Conservation (phyloP, 352 stramenopile species). For the Phytophthora boehmeriae region DNA sequence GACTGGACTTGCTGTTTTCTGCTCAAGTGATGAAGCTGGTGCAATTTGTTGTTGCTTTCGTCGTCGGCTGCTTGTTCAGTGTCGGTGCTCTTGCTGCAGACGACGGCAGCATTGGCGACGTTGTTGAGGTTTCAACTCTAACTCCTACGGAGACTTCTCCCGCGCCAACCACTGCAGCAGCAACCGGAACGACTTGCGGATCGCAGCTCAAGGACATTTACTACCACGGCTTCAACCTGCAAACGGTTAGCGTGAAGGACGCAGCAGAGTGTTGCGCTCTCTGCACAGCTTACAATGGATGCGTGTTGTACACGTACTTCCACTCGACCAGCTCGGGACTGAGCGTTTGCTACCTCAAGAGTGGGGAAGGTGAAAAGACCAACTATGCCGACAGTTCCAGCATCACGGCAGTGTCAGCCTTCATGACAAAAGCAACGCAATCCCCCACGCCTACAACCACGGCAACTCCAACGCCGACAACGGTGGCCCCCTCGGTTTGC, state of each 20-base stretch:
- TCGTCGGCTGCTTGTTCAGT: slow-evolving; percentile 8
- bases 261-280: slow-evolving; percentile 39
- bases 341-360: slow-evolving; percentile 44
- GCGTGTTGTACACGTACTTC: slow-evolving; percentile 54
- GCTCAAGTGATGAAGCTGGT: slow-evolving; percentile 16
- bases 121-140: not conserved
- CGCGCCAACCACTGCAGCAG: not conserved
- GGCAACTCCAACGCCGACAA: slow-evolving; percentile 16
- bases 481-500: slow-evolving; percentile 10
- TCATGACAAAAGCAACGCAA: slow-evolving; percentile 17
- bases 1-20: slow-evolving; percentile 1
- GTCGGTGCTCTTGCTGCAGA: not conserved
- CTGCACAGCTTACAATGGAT: slow-evolving; percentile 32
- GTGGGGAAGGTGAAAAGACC: slow-evolving; percentile 41
- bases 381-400: slow-evolving; percentile 43
- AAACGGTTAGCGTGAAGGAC: slow-evolving; percentile 20
- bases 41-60: slow-evolving; percentile 3
- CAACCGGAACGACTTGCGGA: slow-evolving; percentile 20
- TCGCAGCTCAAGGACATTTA: slow-evolving; percentile 42
- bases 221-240: slow-evolving; percentile 43
- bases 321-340: slow-evolving; percentile 29
- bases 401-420: slow-evolving; percentile 26
- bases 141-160: too few relatives aligned
- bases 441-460: slow-evolving; percentile 17
- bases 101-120: not conserved